Percentiles rank a stretch among this genome's conserved stretches.
These are phyloP conservation scores for Sarocladium oryzae DNA, from an alignment of 2,329 filamentous ascomycete species.

Conservation along the genomic window DNA sequence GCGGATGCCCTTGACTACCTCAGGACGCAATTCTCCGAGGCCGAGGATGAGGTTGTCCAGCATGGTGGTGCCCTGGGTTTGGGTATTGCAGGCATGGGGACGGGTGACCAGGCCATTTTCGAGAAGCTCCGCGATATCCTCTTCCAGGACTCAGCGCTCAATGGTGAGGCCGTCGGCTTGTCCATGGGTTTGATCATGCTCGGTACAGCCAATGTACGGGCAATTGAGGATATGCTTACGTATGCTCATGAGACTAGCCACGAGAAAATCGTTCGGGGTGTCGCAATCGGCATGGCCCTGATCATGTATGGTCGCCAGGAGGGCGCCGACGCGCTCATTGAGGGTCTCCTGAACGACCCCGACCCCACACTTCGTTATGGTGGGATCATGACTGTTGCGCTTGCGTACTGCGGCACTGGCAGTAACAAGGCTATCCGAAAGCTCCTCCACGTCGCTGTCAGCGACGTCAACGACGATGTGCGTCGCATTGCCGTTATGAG, in stretches of 20 bases:
- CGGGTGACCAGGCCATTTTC: conserved; percentile 82
- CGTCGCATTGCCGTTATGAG: conserved; percentile 95
- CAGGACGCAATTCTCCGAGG: conserved; percentile 64
- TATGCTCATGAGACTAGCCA: conserved; percentile 98
- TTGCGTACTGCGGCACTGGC: conserved; percentile 94
- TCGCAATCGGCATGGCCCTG: conserved; percentile 92
- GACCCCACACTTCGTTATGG: conserved; percentile 92
- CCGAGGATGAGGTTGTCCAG: conserved; percentile 88
- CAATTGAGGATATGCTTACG: conserved; percentile 92
- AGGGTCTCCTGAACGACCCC: conserved; percentile 85
- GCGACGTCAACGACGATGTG: conserved; percentile 96
- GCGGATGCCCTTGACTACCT: conserved; percentile 81
- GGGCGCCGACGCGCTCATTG: conserved; percentile 88
- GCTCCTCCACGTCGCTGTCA: conserved; percentile 91
- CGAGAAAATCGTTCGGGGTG: conserved; percentile 95
- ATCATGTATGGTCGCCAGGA: conserved; percentile 98
- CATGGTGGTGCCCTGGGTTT: conserved; percentile 93
- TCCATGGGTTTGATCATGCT: conserved; percentile 98
- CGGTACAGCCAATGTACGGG: conserved; percentile 91
- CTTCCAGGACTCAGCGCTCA: conserved; percentile 90
- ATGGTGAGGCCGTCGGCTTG: conserved; percentile 91
- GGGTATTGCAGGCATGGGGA: conserved; percentile 96
- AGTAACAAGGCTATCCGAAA: conserved; percentile 99
- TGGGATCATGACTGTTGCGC: conserved; percentile 96
- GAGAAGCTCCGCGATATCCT: conserved; percentile 84